Conservation (phyloP, 768 basidiomycete genomes). For the Auriculariales sp. region DNA sequence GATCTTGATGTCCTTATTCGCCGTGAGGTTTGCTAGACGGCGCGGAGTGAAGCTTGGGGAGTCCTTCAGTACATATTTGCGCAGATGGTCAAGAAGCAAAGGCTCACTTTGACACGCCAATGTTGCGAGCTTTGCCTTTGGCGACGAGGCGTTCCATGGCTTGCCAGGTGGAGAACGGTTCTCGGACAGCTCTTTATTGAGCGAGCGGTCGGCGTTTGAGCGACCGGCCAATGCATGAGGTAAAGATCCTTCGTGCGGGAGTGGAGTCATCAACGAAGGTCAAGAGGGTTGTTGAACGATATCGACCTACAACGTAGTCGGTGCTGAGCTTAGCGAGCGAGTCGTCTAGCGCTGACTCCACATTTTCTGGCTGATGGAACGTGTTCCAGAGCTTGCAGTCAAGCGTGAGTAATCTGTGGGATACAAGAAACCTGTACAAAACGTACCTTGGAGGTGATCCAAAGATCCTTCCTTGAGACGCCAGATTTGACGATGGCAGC, state of each 20-base stretch:
- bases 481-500: conserved; percentile 42
- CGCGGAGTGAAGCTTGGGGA: conserved; percentile 43
- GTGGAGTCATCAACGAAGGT: too few relatives aligned
- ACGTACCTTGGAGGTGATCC: conserved; percentile 46
- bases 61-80: conserved; percentile 2
- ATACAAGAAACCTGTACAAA: conserved; percentile 13
- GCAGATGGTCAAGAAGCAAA: not conserved
- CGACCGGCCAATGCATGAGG: conserved; percentile 57
- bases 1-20: conserved; percentile 43
- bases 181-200: conserved; percentile 43
- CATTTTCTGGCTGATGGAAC: conserved; percentile 60
- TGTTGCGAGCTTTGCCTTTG: conserved; percentile 63
- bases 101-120: conserved; percentile 76
- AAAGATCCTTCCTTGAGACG: conserved; percentile 47
- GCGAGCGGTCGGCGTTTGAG: conserved; percentile 12
- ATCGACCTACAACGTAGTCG: conserved; percentile 58
- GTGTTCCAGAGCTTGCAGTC: conserved; percentile 49
- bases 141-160: conserved; percentile 66
- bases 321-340: conserved; percentile 44
- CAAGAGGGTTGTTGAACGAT: too few relatives aligned
- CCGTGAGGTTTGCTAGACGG: conserved; percentile 44
- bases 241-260: too few relatives aligned
- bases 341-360: conserved; percentile 53
- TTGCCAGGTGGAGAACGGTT: conserved; percentile 71
- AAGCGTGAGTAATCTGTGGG: not conserved